Evolutionary conservation across 1,139 yeast genomes (phyloP).

Genomic region (Suhomyces bribrorum): DNA sequence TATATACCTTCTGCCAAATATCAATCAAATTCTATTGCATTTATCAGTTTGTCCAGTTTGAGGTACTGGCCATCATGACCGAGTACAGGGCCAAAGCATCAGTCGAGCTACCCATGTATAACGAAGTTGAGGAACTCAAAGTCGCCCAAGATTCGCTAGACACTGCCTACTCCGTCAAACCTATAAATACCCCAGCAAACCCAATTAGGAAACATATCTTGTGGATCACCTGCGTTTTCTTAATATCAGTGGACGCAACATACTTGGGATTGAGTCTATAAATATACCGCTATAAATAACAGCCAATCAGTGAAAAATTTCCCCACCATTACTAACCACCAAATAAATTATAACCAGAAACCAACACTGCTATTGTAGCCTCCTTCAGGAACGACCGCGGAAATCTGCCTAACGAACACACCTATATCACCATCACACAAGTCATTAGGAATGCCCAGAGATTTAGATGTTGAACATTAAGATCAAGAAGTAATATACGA

Average conservation of each 20-base stretch:
- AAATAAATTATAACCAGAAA: too few relatives aligned
- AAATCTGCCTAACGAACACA: too few relatives aligned
- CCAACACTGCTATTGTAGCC: too few relatives aligned
- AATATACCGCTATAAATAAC: slow-evolving; percentile 4
- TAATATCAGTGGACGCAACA: background rate
- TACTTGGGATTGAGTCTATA: background rate
- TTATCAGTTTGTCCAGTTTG: slow-evolving; percentile 27
- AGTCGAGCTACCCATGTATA: background rate
- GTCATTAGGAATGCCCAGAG: too few relatives aligned
- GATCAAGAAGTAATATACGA: too few relatives aligned
- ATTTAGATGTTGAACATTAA: too few relatives aligned
- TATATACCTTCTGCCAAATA: slow-evolving; percentile 20
- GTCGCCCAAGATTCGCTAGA: too few relatives aligned
- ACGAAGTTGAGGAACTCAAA: background rate
- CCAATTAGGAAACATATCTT: background rate
- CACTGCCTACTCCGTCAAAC: background rate
- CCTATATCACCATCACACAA: too few relatives aligned
- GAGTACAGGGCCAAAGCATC: too few relatives aligned
- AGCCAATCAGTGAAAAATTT: slow-evolving; percentile 3
- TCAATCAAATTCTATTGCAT: slow-evolving; percentile 30
- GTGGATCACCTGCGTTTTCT: background rate
- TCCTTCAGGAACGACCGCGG: too few relatives aligned
- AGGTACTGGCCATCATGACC: slow-evolving; percentile 18
- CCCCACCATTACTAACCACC: too few relatives aligned
- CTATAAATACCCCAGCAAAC: background rate